Evolutionary conservation across 257 asterid genomes (phyloP).

Genomic region (Scutellaria galericulata): DNA sequence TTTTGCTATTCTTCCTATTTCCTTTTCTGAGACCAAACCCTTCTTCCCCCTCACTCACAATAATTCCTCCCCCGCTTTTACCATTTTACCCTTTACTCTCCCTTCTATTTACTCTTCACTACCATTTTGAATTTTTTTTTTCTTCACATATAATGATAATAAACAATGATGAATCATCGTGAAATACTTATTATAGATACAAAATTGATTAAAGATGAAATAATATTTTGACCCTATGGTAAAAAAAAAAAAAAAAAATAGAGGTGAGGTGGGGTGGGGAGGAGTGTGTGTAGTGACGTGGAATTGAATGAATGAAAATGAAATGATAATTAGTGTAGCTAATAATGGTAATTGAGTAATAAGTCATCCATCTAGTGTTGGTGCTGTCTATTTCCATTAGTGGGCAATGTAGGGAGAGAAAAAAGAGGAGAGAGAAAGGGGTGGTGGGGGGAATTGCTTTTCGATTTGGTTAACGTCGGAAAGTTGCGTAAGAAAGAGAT

Average conservation of each 20-base stretch:
- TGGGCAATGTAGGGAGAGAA: conserved; percentile 36
- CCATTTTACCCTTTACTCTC: conserved; percentile 42
- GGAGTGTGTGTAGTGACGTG: conserved; percentile 40
- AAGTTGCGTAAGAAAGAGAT: conserved; percentile 71
- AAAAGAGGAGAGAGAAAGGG: conserved; percentile 30
- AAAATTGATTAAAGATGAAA: neutral
- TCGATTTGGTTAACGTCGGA: conserved; percentile 97
- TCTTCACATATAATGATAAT: too few relatives aligned
- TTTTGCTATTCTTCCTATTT: conserved; percentile 66
- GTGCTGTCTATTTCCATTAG: conserved; percentile 74
- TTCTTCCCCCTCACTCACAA: conserved; percentile 47
- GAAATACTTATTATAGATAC: conserved; percentile 26
- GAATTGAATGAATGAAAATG: conserved; percentile 59
- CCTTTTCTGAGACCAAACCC: conserved; percentile 68
- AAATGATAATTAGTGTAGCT: conserved; percentile 63
- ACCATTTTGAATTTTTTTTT: too few relatives aligned
- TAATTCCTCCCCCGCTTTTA: conserved; percentile 28
- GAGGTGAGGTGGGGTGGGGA: conserved; percentile 3
- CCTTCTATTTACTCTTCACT: neutral
- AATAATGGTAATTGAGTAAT: conserved; percentile 66
- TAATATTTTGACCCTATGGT: conserved; percentile 27
- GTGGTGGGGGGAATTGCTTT: conserved; percentile 48
- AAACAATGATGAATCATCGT: neutral
- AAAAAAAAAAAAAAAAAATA: conserved; percentile 32
- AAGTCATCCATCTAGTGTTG: conserved; percentile 55